Evolutionary conservation across 805 yeast genomes (phyloP).

Genomic region (Blastobotrys terrestris): DNA sequence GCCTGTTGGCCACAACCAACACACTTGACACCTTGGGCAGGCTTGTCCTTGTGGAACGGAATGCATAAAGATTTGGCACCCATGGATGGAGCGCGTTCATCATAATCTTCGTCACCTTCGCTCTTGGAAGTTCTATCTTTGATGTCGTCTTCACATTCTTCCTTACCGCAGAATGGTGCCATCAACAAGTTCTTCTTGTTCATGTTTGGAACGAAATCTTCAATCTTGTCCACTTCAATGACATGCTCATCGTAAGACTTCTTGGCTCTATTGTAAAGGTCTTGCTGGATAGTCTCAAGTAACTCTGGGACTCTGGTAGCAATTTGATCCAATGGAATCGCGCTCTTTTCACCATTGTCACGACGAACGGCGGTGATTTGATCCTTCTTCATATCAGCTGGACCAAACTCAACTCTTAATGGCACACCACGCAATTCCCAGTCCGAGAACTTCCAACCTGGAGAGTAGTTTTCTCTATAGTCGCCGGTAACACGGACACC

Average conservation of each 20-base stretch:
- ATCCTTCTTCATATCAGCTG: conserved; percentile 78
- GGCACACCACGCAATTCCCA: conserved; percentile 97
- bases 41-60: conserved; percentile 84
- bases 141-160: conserved; percentile 94
- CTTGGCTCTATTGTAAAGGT: conserved; percentile 72
- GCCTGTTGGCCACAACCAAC: conserved; percentile 72
- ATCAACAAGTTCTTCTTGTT: conserved; percentile 85
- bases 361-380: conserved; percentile 90
- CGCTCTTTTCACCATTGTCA: conserved; percentile 72
- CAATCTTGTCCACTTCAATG: conserved; percentile 75
- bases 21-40: conserved; percentile 72
- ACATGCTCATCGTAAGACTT: conserved; percentile 78
- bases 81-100: conserved; percentile 97
- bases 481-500: conserved; percentile 79
- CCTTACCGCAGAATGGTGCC: conserved; percentile 96
- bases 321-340: conserved; percentile 59
- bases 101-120: conserved; percentile 77
- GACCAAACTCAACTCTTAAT: conserved; percentile 90
- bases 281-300: conserved; percentile 75
- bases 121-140: conserved; percentile 77
- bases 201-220: conserved; percentile 86
- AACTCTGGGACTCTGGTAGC: conserved; percentile 64
- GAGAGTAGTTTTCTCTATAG: conserved; percentile 88
- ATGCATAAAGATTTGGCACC: conserved; percentile 98
- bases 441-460: conserved; percentile 98